phyloP scores from a whole-genome alignment of 2,329 filamentous ascomycete genomes.

The Pseudocercospora cruenta region DNA sequence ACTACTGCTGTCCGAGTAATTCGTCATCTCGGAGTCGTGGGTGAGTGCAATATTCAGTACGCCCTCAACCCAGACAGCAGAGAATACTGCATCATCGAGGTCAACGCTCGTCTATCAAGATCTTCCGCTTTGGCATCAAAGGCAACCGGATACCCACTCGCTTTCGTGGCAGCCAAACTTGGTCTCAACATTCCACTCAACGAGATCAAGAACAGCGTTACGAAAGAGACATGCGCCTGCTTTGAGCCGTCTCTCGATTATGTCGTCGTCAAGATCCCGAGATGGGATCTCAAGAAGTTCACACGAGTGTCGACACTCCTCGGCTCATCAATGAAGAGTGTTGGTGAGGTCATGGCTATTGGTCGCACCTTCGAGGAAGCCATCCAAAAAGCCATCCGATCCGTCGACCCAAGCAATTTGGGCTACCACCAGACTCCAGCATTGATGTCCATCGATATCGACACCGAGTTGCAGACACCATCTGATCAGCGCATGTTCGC shows the following conservation, averaged over 20 bases:
- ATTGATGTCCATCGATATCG: slow-evolving; percentile 94
- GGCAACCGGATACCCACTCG: slow-evolving; percentile 92
- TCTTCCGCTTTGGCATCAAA: slow-evolving; percentile 96
- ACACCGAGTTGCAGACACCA: slow-evolving; percentile 93
- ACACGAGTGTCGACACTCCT: slow-evolving; percentile 93
- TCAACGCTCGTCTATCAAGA: slow-evolving; percentile 93
- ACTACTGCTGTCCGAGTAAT: slow-evolving; percentile 98
- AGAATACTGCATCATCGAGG: slow-evolving; percentile 99
- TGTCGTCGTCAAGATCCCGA: slow-evolving; percentile 96
- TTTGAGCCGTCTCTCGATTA: slow-evolving; percentile 99
- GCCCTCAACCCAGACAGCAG: slow-evolving; percentile 91
- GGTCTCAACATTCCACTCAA: slow-evolving; percentile 93
- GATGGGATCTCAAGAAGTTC: slow-evolving; percentile 99
- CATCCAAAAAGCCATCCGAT: slow-evolving; percentile 95
- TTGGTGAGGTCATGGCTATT: slow-evolving; percentile 98
- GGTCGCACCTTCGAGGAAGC: slow-evolving; percentile 96
- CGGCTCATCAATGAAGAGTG: slow-evolving; percentile 99
- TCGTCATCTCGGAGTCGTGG: slow-evolving; percentile 92
- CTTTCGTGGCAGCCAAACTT: slow-evolving; percentile 95
- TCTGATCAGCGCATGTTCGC: slow-evolving; percentile 97
- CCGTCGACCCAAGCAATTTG: slow-evolving; percentile 92
- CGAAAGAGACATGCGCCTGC: slow-evolving; percentile 92
- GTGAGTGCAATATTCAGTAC: slow-evolving; percentile 99
- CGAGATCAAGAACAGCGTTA: slow-evolving; percentile 95
- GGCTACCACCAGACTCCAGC: slow-evolving; percentile 89